Conservation (phyloP, 306 rosid species). For the Lathyrus tuberosus region DNA sequence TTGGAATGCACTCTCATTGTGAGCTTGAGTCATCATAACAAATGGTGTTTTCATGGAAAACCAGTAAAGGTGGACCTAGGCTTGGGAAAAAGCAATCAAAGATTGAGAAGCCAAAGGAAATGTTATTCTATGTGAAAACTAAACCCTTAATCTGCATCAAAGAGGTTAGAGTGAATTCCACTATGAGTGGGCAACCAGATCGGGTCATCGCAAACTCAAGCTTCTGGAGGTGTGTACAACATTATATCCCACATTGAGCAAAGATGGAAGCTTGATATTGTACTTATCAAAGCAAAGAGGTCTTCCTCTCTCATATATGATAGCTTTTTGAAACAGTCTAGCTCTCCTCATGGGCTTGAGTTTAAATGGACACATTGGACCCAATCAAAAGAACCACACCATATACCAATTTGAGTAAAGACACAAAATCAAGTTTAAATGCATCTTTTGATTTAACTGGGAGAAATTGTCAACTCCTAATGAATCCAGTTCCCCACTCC, state of each 20-base stretch:
- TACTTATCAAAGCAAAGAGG: background rate
- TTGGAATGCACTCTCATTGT: background rate
- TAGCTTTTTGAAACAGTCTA: constrained; percentile 7
- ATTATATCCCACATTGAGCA: constrained; percentile 7
- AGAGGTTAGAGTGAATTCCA: constrained; percentile 1
- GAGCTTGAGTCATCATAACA: constrained; percentile 10
- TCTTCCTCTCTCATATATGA: constrained; percentile 11
- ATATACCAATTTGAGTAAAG: constrained; percentile 14
- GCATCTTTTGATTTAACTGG: constrained; percentile 31
- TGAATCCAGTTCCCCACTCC: no score
- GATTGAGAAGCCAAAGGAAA: constrained; percentile 6
- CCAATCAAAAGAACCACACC: constrained; percentile 10
- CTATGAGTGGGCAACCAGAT: constrained; percentile 16
- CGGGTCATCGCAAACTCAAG: background rate
- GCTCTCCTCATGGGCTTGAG: constrained; percentile 12
- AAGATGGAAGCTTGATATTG: constrained; percentile 20
- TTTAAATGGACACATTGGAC: constrained; percentile 10
- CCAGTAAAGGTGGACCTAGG: constrained; percentile 4
- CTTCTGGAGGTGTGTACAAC: background rate
- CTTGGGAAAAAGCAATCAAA: background rate
- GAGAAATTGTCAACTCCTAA: background rate
- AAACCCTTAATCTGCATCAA: constrained; percentile 22
- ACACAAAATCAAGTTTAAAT: constrained; percentile 26
- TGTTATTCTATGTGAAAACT: constrained; percentile 7
- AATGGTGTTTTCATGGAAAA: constrained; percentile 14